These are phyloP conservation scores for Linnemannia hyalina DNA, from an alignment of 192 early-diverging fungal genomes.

Conservation along the genomic window DNA sequence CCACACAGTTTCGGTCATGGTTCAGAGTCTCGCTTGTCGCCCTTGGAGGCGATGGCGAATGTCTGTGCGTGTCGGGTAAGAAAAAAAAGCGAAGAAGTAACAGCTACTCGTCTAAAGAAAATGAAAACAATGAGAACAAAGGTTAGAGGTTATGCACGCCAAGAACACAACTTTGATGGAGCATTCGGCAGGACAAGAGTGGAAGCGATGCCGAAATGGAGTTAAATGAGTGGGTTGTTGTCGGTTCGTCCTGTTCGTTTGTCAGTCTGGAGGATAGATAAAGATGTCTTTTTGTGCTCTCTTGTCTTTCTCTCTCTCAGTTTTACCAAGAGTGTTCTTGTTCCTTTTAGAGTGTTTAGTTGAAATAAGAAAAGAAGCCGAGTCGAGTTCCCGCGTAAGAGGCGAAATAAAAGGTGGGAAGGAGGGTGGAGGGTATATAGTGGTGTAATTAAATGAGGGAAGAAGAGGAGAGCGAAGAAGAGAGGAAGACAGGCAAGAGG, in stretches of 20 bases:
- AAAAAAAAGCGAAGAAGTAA: background rate
- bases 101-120: background rate
- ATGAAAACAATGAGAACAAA: background rate
- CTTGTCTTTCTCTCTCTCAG: background rate
- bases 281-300: background rate
- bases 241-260: background rate
- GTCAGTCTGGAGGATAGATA: background rate
- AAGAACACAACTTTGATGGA: background rate
- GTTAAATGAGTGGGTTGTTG: background rate
- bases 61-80: background rate
- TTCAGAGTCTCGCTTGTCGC: slow-evolving; percentile 6
- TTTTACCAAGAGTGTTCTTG: background rate
- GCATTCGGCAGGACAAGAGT: slow-evolving; percentile 2
- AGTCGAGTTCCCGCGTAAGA: background rate
- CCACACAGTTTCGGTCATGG: slow-evolving; percentile 62
- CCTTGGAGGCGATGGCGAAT: background rate
- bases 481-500: background rate
- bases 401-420: background rate
- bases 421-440: background rate
- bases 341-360: background rate
- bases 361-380: too few relatives aligned
- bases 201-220: background rate
- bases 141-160: background rate
- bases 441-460: background rate
- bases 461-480: background rate